Percentiles rank a stretch among this genome's conserved stretches.
phyloP scores from a whole-genome alignment of 208 protist species.

The Leishmania martiniquensis region DNA sequence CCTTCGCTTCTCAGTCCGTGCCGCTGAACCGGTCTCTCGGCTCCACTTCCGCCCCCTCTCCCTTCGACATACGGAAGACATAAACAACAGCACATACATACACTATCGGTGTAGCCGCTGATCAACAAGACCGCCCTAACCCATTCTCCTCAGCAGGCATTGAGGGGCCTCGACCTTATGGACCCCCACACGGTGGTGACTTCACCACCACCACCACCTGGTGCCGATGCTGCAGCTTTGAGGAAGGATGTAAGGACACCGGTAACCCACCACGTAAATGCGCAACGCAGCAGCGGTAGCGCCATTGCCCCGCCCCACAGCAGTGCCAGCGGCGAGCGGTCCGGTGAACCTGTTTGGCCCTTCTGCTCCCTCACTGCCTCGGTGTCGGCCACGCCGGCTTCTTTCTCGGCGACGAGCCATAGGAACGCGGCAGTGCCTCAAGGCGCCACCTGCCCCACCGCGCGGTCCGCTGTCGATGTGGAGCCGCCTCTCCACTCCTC shows the following conservation, averaged over 20 bases:
- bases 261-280: neutral
- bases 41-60: neutral
- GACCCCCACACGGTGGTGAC: neutral
- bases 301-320: neutral
- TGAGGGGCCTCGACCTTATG: neutral
- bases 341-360: neutral
- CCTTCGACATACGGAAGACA: neutral
- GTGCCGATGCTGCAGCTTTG: neutral
- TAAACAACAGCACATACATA: neutral
- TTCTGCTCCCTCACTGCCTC: neutral
- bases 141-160: neutral
- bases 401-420: conserved; percentile 3
- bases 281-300: neutral
- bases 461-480: conserved; percentile 22
- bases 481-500: conserved; percentile 48
- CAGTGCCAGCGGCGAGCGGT: neutral
- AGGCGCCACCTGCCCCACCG: conserved; percentile 32
- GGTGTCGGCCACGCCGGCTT: neutral
- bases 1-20: neutral
- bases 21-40: neutral
- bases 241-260: neutral
- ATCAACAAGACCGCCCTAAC: neutral
- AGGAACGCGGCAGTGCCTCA: conserved; percentile 37
- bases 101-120: neutral
- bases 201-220: neutral